phyloP scores from a whole-genome alignment of 2,329 filamentous ascomycete genomes.

The Didymella sp. region DNA sequence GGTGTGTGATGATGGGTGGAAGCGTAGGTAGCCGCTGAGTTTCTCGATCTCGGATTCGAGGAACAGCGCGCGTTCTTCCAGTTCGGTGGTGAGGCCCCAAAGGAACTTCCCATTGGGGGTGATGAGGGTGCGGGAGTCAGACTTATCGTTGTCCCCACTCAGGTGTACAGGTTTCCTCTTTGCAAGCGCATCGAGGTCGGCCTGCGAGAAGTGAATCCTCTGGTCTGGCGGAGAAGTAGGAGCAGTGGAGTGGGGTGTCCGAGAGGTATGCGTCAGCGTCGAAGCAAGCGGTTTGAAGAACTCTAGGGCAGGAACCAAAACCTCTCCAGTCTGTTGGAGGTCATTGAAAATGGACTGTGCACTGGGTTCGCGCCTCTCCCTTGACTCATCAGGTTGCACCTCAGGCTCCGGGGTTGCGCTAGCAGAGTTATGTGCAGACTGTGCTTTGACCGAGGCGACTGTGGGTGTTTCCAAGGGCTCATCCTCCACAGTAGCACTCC shows the following conservation, averaged over 20 bases:
- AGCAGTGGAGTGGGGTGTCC: constrained; percentile 26
- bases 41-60: constrained; percentile 63
- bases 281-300: constrained; percentile 53
- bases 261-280: constrained; percentile 42
- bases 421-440: constrained; percentile 29
- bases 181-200: constrained; percentile 57
- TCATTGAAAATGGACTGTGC: constrained; percentile 50
- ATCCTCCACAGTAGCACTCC: constrained; percentile 39
- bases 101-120: constrained; percentile 79
- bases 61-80: constrained; percentile 73
- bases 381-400: constrained; percentile 35
- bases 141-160: constrained; percentile 52
- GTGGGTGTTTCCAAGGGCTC: constrained; percentile 28
- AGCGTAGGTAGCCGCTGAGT: constrained; percentile 37
- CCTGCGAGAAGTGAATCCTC: constrained; percentile 49
- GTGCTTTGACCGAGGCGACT: constrained; percentile 26
- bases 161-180: constrained; percentile 62
- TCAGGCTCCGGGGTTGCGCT: constrained; percentile 33
- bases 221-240: constrained; percentile 44
- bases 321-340: constrained; percentile 48
- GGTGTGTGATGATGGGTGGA: constrained; percentile 33
- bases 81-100: constrained; percentile 71
- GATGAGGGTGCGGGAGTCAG: constrained; percentile 68
- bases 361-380: constrained; percentile 40
- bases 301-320: constrained; percentile 50